These are phyloP conservation scores for Lentinula boryana DNA, from an alignment of 768 basidiomycete species.

Conservation along the genomic window DNA sequence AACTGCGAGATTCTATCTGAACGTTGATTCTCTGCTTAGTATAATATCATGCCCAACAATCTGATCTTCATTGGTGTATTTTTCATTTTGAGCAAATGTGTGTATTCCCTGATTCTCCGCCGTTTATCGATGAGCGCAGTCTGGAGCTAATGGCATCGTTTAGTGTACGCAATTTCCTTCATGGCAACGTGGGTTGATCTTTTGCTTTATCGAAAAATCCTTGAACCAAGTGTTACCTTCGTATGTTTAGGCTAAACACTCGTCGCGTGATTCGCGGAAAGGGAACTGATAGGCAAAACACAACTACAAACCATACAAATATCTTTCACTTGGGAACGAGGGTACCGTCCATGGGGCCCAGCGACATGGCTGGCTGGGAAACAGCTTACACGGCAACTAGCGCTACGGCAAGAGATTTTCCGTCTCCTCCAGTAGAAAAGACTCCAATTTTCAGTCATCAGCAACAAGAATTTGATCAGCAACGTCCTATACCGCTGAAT, in stretches of 20 bases:
- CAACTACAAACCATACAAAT: constrained; percentile 36
- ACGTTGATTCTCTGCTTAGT: constrained; percentile 28
- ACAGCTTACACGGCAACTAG: constrained; percentile 12
- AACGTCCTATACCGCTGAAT: not conserved
- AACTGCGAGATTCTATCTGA: not conserved
- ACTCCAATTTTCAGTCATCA: not conserved
- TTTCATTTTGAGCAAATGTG: constrained; percentile 63
- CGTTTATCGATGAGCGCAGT: not conserved
- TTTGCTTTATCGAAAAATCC: not conserved
- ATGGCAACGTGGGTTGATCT: constrained; percentile 48
- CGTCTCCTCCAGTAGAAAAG: not conserved
- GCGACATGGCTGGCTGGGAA: constrained; percentile 29
- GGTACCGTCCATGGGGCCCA: constrained; percentile 26
- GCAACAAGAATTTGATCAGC: not conserved
- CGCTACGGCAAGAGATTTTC: not conserved
- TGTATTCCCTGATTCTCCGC: constrained; percentile 15
- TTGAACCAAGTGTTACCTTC: not conserved
- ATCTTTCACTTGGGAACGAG: constrained; percentile 45
- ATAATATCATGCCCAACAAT: constrained; percentile 45
- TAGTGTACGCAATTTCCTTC: constrained; percentile 63
- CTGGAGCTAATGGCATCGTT: not conserved
- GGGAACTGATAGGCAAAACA: constrained; percentile 44
- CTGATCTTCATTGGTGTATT: constrained; percentile 58
- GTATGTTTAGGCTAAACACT: constrained; percentile 39
- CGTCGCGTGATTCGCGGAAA: constrained; percentile 46